Conservation (phyloP, 257 asterid genomes). For the Striga asiatica region DNA sequence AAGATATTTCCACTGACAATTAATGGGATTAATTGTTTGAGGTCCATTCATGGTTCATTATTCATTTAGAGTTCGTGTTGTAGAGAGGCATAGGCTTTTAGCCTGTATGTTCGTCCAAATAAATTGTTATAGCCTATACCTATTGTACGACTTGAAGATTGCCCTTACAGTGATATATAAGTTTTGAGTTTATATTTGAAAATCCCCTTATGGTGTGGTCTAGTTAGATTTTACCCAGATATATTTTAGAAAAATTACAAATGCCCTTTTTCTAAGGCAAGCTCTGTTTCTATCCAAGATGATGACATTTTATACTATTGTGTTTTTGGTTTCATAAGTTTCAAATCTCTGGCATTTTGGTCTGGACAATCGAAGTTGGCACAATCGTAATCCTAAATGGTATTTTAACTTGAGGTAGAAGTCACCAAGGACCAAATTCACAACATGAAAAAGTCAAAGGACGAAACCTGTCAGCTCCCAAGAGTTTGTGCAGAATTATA, state of each 20-base stretch:
- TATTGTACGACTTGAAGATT: neutral
- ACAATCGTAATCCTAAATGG: no score
- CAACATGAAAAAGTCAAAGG: no score
- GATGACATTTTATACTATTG: no score
- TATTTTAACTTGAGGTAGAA: no score
- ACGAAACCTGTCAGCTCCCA: no score
- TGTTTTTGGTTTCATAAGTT: no score
- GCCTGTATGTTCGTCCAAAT: neutral
- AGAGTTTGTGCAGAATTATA: no score
- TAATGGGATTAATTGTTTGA: constrained; percentile 10
- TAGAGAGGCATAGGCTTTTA: neutral
- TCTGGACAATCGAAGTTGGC: no score
- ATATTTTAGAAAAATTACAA: neutral
- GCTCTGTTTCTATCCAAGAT: no score
- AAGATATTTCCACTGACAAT: constrained; percentile 22
- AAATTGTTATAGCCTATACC: neutral
- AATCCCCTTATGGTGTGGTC: neutral
- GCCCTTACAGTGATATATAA: neutral
- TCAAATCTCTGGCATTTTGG: no score
- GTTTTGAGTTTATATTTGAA: neutral
- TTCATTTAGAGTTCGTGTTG: constrained; percentile 8
- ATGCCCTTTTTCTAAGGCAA: neutral
- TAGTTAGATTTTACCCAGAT: no score
- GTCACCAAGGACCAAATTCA: no score
- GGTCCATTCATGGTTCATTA: constrained; percentile 1